These are phyloP conservation scores for Fusarium gaditjirri DNA, from an alignment of 2,329 filamentous ascomycete genomes.

Conservation along the genomic window DNA sequence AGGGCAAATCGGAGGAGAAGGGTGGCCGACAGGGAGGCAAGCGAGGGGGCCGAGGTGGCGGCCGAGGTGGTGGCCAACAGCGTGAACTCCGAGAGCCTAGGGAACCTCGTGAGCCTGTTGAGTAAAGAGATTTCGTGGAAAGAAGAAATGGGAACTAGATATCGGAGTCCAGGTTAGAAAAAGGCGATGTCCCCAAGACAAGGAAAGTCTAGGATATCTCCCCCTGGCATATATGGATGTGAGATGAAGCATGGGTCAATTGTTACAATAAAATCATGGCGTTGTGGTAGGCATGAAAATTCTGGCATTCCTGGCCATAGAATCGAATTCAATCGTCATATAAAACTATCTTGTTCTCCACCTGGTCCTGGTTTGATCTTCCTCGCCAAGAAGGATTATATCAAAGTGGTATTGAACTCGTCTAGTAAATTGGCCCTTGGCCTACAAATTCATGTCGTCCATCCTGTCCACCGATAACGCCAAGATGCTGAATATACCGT, in stretches of 20 bases:
- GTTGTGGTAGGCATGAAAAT: slow-evolving; percentile 52
- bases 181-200: slow-evolving; percentile 37
- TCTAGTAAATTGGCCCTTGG: slow-evolving; percentile 45
- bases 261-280: slow-evolving; percentile 52
- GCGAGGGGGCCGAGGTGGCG: slow-evolving; percentile 62
- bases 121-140: slow-evolving; percentile 28
- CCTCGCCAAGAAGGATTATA: slow-evolving; percentile 32
- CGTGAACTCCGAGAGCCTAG: slow-evolving; percentile 59
- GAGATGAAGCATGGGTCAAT: slow-evolving; percentile 47
- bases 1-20: slow-evolving; percentile 59
- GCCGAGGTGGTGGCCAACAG: slow-evolving; percentile 62
- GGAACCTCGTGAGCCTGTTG: slow-evolving; percentile 57
- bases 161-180: slow-evolving; percentile 35
- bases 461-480: slow-evolving; percentile 53
- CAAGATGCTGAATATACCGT: slow-evolving; percentile 53
- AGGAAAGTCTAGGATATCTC: slow-evolving; percentile 37
- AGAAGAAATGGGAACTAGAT: slow-evolving; percentile 31
- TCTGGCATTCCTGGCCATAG: slow-evolving; percentile 48
- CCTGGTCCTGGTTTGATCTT: not conserved
- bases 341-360: slow-evolving; percentile 27
- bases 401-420: slow-evolving; percentile 45
- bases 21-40: slow-evolving; percentile 61
- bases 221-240: slow-evolving; percentile 44
- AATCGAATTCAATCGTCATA: slow-evolving; percentile 51
- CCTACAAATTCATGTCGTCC: slow-evolving; percentile 48